Base-by-base conservation (phyloP, 371 early-diverging fungal genomes). In the Mortierella sp. region DNA sequence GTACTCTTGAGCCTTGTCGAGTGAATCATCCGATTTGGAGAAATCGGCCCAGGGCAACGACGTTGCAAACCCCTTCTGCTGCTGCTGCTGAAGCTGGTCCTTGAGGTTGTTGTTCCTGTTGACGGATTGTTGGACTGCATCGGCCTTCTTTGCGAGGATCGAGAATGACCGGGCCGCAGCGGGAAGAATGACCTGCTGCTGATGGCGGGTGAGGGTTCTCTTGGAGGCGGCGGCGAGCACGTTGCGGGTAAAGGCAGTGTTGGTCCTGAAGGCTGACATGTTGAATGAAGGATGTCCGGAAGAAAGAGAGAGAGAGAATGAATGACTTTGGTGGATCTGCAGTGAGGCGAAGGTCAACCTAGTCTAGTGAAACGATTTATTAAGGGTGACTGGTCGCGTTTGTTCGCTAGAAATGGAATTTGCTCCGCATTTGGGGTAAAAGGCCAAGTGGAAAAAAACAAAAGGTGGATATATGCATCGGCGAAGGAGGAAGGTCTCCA, bases 71-170 rank as follows among this genome's bases (percentile, higher is more conserved):
- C 82, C 74, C 29, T 63, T 66, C 55, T 58, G 77, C 41, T 48
- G 58, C 7, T 37, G 39, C 14, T 43, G n/a, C 44, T 34, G 67
- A 31, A 26, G n/a, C n/a, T n/a, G n/a, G 68, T 67, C 31, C 34
- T 55, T 68, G 43, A 26, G 52, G 76, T 29, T 64, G 39, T 8
- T 64, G 66, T 24, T 63, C 22, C 14, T 37, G 70, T 90, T 91
- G 1, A 89, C 95, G 40, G 93, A 22, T 7, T 22, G 34, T 24
- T 52, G 4, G 52, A n/a, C 92, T 2, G 97, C 96, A 74, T 95
- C 97, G 16, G 96, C 97, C 3, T 96, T 92, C 71, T 80, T 98
- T 64, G 97, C 96, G 5, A 94, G 64, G 40, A 74, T 39, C 14
- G 73, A 64, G 67, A 80, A 48, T 4, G 70, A 66, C 10, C 76